A percentile compares a stretch with the other conserved stretches of the same genome.
These are phyloP conservation scores for Chaetomium sp. DNA, from an alignment of 2,329 filamentous ascomycete species.

Conservation along the genomic window DNA sequence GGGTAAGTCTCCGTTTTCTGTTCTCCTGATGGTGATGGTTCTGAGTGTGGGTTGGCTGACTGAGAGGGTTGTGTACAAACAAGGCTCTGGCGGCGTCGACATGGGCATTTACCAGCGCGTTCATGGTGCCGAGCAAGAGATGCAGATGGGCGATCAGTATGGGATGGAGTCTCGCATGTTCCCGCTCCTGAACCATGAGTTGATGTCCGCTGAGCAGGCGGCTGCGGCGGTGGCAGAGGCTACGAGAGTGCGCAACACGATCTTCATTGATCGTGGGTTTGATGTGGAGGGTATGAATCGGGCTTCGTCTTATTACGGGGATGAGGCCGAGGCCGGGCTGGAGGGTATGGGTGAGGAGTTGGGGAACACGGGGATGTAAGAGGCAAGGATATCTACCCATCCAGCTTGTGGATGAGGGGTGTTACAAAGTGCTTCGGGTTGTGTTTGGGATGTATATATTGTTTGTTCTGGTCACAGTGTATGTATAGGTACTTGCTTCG, in stretches of 20 bases:
- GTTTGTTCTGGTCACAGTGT: background rate
- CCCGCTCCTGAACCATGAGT: constrained; percentile 5
- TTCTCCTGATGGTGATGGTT: background rate
- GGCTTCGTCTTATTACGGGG: constrained; percentile 19
- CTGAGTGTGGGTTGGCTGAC: background rate
- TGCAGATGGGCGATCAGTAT: background rate
- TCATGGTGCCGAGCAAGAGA: background rate
- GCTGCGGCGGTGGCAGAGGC: constrained; percentile 14
- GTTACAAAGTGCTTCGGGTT: background rate
- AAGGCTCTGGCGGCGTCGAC: background rate
- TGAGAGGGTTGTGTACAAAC: background rate
- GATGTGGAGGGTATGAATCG: background rate
- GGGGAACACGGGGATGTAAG: background rate
- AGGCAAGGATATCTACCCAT: background rate
- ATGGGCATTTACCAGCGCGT: background rate
- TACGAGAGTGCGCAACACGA: constrained; percentile 16
- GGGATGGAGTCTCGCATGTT: background rate
- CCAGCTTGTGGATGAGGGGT: background rate
- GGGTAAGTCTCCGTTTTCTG: background rate
- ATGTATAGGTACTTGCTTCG: background rate
- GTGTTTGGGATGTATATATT: background rate
- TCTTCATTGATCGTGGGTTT: constrained; percentile 26
- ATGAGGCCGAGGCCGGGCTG: background rate
- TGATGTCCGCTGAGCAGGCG: constrained; percentile 24
- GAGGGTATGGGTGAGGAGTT: background rate